Evolutionary conservation across 257 asterid species (phyloP), one percentile per base, ranked within the genome.

Genomic region (Lithospermum erythrorhizon): DNA sequence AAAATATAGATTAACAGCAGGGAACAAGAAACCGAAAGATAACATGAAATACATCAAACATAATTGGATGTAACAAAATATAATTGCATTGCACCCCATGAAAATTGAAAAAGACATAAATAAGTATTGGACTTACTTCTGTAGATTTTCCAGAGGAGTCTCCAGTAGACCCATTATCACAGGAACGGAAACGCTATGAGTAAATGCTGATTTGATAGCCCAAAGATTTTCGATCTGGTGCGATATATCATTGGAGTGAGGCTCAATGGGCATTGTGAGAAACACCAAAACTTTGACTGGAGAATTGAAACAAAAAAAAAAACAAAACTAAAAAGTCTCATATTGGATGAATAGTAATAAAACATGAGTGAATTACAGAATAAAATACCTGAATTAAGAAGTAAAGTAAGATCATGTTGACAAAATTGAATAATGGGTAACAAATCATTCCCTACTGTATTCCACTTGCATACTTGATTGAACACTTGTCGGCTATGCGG

Each of bases 261-360:
- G 83, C 77, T 93, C 98, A 22, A 93, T 64, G 17, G 97, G 98
- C 98, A 88, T 88, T 0, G 98, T 84, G 24, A 93, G 84, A 70
- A 88, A 89, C 74, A 93, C 98, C 79, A 93, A 66, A 65, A 86
- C 82, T 75, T 93, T 93, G 72, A 89, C 98, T 93, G 85, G 81
- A 76, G 15, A 64, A 68, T 52, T 15, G 15, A 58, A n/a, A n/a
- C n/a, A n/a, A 58, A 21, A 53, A 27, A 55, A 55, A 23, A 53
- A 10, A 22, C 2, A 25, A 2, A 25, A 2, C 5, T 5, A 2
- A 2, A 30, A 30, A 30, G 6, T 30, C 4, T 30, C 13, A 35
- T 0, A 0, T 35, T 9, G 45, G 45, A 7, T 0, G 45, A 6
- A 5, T 0, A 35, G 11, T 35, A 1, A 35, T 9, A 35, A 35